Conservation (phyloP, 1,139 yeast genomes). For the Suhomyces kunorum region DNA sequence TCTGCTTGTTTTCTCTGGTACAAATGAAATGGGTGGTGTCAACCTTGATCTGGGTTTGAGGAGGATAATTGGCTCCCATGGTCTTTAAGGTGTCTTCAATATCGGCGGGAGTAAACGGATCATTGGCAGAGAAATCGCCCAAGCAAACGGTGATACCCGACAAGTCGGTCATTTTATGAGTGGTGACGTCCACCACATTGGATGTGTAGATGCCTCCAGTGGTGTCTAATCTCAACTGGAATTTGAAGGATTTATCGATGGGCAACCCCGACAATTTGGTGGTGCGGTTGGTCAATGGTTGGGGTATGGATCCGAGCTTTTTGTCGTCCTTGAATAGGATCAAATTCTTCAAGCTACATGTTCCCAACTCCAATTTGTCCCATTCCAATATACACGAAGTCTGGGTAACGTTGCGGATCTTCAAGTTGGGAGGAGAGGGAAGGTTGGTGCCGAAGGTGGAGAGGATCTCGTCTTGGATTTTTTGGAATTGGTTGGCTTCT, state of each 20-base stretch:
- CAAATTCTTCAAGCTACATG: conserved; percentile 76
- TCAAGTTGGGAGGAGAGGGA: conserved; percentile 74
- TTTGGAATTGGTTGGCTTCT: conserved; percentile 60
- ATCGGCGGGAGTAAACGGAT: conserved; percentile 59
- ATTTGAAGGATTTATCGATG: conserved; percentile 77
- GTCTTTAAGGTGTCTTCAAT: conserved; percentile 61
- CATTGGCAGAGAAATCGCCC: conserved; percentile 72
- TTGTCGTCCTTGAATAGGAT: conserved; percentile 77
- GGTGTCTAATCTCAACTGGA: conserved; percentile 79
- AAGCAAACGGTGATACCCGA: conserved; percentile 90
- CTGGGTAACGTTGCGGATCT: conserved; percentile 80
- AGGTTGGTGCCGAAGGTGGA: conserved; percentile 69
- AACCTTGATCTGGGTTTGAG: conserved; percentile 71
- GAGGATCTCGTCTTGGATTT: conserved; percentile 73
- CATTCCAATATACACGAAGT: conserved; percentile 94
- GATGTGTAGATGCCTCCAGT: conserved; percentile 85
- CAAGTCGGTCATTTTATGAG: conserved; percentile 96
- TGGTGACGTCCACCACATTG: conserved; percentile 65
- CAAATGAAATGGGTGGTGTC: conserved; percentile 95
- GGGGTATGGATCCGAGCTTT: conserved; percentile 83
- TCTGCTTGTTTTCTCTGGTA: conserved; percentile 60
- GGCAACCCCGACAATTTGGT: conserved; percentile 92
- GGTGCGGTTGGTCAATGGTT: conserved; percentile 74
- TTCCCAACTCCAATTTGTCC: conserved; percentile 84
- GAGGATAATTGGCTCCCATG: conserved; percentile 79